Conservation (phyloP, 225 moss, liverwort and hornwort species). For the Bryoerythrophyllum caledonicum region DNA sequence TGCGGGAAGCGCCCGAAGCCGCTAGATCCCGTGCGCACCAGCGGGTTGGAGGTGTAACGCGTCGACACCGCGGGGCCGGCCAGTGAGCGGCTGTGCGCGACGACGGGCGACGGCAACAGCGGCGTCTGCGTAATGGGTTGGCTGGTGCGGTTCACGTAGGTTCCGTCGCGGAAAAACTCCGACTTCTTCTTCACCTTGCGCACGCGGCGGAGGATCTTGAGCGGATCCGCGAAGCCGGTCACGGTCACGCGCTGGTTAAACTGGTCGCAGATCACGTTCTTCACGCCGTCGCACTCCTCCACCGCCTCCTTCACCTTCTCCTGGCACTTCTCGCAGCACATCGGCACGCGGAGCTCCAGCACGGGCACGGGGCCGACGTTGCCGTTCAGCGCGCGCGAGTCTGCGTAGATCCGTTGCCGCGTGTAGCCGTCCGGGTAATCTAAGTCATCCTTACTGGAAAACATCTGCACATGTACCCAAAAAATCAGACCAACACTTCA, state of each 20-base stretch:
- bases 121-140: not conserved
- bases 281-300: slow-evolving; percentile 28
- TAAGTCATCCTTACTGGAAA: slow-evolving; percentile 22
- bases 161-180: slow-evolving; percentile 22
- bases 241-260: slow-evolving; percentile 37
- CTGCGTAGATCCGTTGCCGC: not conserved
- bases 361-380: slow-evolving; percentile 1
- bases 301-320: slow-evolving; percentile 41
- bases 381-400: not conserved
- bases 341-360: slow-evolving; percentile 32
- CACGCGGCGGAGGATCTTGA: slow-evolving; percentile 22
- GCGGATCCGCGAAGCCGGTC: slow-evolving; percentile 28
- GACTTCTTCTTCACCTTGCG: slow-evolving; percentile 31
- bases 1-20: slow-evolving; percentile 30
- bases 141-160: slow-evolving; percentile 12
- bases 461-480: not conserved
- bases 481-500: not conserved
- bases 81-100: not conserved
- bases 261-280: slow-evolving; percentile 29
- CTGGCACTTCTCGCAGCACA: slow-evolving; percentile 42
- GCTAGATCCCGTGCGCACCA: slow-evolving; percentile 28
- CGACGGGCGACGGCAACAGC: not conserved
- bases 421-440: slow-evolving; percentile 16
- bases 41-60: slow-evolving; percentile 9
- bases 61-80: not conserved